These are phyloP conservation scores for Alternaria gansuensis DNA, from an alignment of 2,329 filamentous ascomycete genomes.

Conservation along the genomic window DNA sequence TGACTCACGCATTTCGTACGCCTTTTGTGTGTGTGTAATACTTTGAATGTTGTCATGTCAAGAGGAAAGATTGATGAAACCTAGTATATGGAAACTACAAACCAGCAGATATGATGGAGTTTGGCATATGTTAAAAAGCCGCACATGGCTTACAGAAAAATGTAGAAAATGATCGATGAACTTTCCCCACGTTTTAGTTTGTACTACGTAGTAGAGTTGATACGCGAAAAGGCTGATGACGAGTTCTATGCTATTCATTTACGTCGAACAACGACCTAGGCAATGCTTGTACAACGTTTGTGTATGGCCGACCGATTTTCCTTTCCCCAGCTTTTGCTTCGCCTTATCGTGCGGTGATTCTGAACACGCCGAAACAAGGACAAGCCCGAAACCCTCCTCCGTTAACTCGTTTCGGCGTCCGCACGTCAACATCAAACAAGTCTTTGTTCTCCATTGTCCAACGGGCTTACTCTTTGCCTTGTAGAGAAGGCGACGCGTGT, in stretches of 20 bases:
- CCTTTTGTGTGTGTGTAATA: slow-evolving; percentile 4
- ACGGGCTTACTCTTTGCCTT: background rate
- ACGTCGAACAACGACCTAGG: background rate
- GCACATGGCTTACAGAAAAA: background rate
- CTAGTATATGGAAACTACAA: slow-evolving; percentile 3
- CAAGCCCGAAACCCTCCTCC: slow-evolving; percentile 4
- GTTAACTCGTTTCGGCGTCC: slow-evolving; percentile 2
- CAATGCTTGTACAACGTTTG: background rate
- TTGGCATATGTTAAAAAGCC: slow-evolving; percentile 6
- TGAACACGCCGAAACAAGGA: slow-evolving; percentile 9
- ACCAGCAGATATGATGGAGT: slow-evolving; percentile 6
- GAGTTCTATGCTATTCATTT: background rate
- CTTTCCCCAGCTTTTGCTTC: slow-evolving; percentile 2
- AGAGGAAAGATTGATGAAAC: background rate
- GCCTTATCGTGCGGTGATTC: background rate
- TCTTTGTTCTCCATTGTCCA: background rate
- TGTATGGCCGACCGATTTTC: background rate
- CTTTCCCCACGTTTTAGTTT: slow-evolving; percentile 3
- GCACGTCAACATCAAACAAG: slow-evolving; percentile 7
- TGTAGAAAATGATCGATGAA: slow-evolving; percentile 1
- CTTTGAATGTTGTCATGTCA: slow-evolving; percentile 6
- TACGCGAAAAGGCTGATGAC: background rate
- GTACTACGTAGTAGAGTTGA: background rate
- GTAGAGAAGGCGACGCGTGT: slow-evolving; percentile 7
- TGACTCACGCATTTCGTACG: slow-evolving; percentile 5